phyloP scores from a whole-genome alignment of 495 filamentous ascomycete genomes.

The Neurospora africana region DNA sequence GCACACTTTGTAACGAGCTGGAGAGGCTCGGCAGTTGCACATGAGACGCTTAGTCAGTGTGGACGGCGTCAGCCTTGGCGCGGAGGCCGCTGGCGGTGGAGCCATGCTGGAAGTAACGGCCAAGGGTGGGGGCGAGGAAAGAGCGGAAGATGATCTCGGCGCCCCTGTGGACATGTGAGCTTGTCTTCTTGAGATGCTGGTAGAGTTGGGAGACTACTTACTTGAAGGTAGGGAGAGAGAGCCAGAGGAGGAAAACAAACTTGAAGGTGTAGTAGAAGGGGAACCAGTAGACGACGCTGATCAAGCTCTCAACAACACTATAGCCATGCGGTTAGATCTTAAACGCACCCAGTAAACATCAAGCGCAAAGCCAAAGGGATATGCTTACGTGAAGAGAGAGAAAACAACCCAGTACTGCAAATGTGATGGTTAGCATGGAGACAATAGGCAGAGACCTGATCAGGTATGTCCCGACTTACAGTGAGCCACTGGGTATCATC shows the following conservation, averaged over 20 bases:
- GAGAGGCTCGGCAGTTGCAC: background rate
- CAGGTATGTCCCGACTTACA: conserved; percentile 26
- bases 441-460: background rate
- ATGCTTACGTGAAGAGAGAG: conserved; percentile 68
- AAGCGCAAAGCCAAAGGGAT: background rate
- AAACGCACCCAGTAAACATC: background rate
- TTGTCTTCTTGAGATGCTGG: background rate
- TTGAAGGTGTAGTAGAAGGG: conserved; percentile 99
- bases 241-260: conserved; percentile 92
- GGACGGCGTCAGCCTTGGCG: conserved; percentile 73
- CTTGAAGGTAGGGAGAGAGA: conserved; percentile 87
- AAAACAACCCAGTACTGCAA: conserved; percentile 94
- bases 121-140: conserved; percentile 81
- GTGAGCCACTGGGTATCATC: conserved; percentile 90
- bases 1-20: conserved; percentile 9
- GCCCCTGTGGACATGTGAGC: conserved; percentile 46
- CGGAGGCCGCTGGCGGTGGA: conserved; percentile 83
- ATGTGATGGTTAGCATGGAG: conserved; percentile 18
- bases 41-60: conserved; percentile 38
- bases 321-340: conserved; percentile 2
- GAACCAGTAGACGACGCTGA: conserved; percentile 98
- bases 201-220: conserved; percentile 37
- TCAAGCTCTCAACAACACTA: conserved; percentile 77
- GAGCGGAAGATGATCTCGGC: conserved; percentile 95
- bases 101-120: conserved; percentile 72